phyloP scores from a whole-genome alignment of 441 rosid genomes.

The Gossypium schwendimanii region DNA sequence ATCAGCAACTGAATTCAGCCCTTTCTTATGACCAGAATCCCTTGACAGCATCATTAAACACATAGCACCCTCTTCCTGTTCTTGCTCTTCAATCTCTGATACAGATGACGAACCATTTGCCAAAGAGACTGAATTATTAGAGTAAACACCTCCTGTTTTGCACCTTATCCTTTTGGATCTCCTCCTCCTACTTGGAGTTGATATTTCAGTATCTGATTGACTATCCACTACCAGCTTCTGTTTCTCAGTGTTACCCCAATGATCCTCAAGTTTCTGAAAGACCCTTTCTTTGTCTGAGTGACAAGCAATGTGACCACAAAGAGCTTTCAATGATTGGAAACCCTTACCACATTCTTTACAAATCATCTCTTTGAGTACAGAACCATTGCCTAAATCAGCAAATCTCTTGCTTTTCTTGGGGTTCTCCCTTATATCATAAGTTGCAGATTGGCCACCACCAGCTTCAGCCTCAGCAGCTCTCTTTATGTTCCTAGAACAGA shows the following conservation, averaged over 20 bases:
- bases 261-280: slow-evolving; percentile 25
- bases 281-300: slow-evolving; percentile 51
- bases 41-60: slow-evolving; percentile 64
- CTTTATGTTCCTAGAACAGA: slow-evolving; percentile 14
- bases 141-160: slow-evolving; percentile 21
- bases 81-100: slow-evolving; percentile 60
- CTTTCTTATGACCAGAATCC: slow-evolving; percentile 43
- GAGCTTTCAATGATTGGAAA: slow-evolving; percentile 67
- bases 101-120: slow-evolving; percentile 39
- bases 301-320: slow-evolving; percentile 65
- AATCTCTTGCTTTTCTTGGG: slow-evolving; percentile 62
- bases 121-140: slow-evolving; percentile 26
- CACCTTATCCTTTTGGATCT: slow-evolving; percentile 48
- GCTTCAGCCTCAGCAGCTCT: slow-evolving; percentile 24
- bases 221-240: slow-evolving; percentile 41
- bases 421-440: slow-evolving; percentile 61
- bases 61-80: slow-evolving; percentile 51
- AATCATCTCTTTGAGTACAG: slow-evolving; percentile 26
- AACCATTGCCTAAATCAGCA: slow-evolving; percentile 31
- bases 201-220: slow-evolving; percentile 57
- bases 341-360: slow-evolving; percentile 77
- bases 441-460: slow-evolving; percentile 34
- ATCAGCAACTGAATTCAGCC: slow-evolving; percentile 45
- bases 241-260: slow-evolving; percentile 18
- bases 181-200: slow-evolving; percentile 41